phyloP scores from a whole-genome alignment of 139 green algal species.

The Penium margaritaceum region DNA sequence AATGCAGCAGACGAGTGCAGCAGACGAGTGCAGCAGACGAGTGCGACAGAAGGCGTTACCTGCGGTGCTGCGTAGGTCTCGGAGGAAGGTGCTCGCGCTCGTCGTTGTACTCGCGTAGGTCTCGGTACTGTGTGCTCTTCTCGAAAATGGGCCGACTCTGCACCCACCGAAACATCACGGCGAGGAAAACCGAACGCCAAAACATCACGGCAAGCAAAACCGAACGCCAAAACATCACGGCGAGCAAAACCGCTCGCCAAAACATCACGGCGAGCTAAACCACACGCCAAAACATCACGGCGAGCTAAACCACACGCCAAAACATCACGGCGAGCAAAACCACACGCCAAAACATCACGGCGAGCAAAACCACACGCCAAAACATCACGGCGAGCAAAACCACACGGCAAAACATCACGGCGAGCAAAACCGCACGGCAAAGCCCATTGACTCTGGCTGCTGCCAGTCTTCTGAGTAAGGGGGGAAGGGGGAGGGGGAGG shows the following conservation, averaged over 20 bases:
- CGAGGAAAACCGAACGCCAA: neutral
- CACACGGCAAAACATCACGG: neutral
- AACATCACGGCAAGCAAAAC: no score
- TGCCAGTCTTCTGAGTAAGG: no score
- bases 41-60: no score
- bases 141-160: conserved; percentile 56
- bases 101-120: conserved; percentile 31
- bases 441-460: no score
- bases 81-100: no score
- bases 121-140: conserved; percentile 37
- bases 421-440: neutral
- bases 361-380: neutral
- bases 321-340: neutral
- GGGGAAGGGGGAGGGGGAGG: neutral
- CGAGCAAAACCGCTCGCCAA: neutral
- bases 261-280: neutral
- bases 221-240: conserved; percentile 34
- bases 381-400: neutral
- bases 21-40: no score
- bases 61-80: no score
- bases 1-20: no score
- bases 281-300: neutral
- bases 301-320: neutral
- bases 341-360: neutral
- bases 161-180: neutral